These are phyloP conservation scores for Aspergillus japonicus DNA, from an alignment of 2,329 filamentous ascomycete genomes.

Conservation along the genomic window DNA sequence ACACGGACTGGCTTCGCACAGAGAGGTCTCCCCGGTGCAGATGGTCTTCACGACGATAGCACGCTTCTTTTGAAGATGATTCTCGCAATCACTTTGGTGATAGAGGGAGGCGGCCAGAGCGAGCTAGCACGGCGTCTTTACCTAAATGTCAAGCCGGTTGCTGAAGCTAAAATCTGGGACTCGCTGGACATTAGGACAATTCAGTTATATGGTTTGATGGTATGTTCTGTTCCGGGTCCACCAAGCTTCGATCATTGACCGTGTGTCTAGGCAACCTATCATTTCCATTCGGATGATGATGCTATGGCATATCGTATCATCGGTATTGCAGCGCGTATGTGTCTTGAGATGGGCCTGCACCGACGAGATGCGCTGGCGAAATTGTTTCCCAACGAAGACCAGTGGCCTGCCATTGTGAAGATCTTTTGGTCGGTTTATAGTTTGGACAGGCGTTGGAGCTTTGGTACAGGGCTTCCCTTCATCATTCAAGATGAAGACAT, in stretches of 20 bases:
- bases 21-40: conserved; percentile 53
- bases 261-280: conserved; percentile 62
- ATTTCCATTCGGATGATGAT: conserved; percentile 85
- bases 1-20: conserved; percentile 59
- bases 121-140: conserved; percentile 71
- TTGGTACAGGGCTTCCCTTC: conserved; percentile 85
- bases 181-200: conserved; percentile 59
- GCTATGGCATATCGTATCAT: conserved; percentile 82
- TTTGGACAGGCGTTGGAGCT: conserved; percentile 81
- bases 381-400: conserved; percentile 65
- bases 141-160: conserved; percentile 68
- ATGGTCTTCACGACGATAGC: conserved; percentile 61
- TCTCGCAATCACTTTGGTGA: conserved; percentile 71
- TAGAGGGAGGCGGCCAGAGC: conserved; percentile 78
- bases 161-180: conserved; percentile 64
- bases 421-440: conserved; percentile 87
- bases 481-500: conserved; percentile 83
- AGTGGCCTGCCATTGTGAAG: conserved; percentile 65
- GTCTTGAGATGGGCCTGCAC: conserved; percentile 79
- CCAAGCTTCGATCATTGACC: conserved; percentile 3
- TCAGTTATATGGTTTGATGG: conserved; percentile 55
- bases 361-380: conserved; percentile 69
- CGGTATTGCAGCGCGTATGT: conserved; percentile 76
- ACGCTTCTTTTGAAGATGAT: conserved; percentile 78
- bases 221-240: conserved; percentile 18